Evolutionary conservation across 1,284 basidiomycete species (phyloP).

Genomic region (Sanghuangporus weigelae): DNA sequence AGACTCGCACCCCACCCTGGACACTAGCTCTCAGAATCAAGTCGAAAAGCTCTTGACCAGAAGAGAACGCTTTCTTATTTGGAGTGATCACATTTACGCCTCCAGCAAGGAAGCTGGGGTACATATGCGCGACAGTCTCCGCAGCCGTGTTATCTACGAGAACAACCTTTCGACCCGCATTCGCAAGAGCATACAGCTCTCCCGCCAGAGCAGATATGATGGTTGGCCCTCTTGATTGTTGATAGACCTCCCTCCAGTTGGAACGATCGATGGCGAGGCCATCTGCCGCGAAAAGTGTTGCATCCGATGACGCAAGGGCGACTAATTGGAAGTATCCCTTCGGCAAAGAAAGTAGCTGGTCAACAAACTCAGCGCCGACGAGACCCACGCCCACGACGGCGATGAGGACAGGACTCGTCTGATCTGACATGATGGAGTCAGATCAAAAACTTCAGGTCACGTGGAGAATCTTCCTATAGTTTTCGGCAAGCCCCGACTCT

Average conservation of each 20-base stretch:
- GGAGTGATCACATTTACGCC: slow-evolving; percentile 92
- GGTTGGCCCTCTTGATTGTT: slow-evolving; percentile 27
- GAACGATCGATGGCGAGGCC: slow-evolving; percentile 35
- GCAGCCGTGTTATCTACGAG: slow-evolving; percentile 95
- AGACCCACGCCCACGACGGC: slow-evolving; percentile 85
- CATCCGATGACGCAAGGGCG: slow-evolving; percentile 74
- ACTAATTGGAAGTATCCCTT: slow-evolving; percentile 67
- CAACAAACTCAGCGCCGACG: slow-evolving; percentile 81
- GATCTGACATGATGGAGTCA: background rate
- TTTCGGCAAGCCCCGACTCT: background rate
- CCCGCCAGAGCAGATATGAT: slow-evolving; percentile 38
- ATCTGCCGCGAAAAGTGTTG: slow-evolving; percentile 54
- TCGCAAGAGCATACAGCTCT: slow-evolving; percentile 41
- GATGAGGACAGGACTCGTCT: slow-evolving; percentile 32
- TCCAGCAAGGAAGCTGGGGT: slow-evolving; percentile 75
- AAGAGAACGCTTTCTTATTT: slow-evolving; percentile 96
- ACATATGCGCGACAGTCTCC: slow-evolving; percentile 76
- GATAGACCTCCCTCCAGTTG: slow-evolving; percentile 24
- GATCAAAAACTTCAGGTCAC: background rate
- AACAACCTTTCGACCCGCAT: slow-evolving; percentile 54
- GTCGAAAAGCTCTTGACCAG: slow-evolving; percentile 67
- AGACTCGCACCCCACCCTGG: slow-evolving; percentile 60
- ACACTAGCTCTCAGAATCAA: slow-evolving; percentile 55
- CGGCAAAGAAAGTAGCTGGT: slow-evolving; percentile 68
- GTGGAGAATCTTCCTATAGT: background rate